A percentile compares a stretch with the other conserved stretches of the same genome.
Conservation (phyloP, 2,329 filamentous ascomycete genomes). For the Calonectria pauciramosa region DNA sequence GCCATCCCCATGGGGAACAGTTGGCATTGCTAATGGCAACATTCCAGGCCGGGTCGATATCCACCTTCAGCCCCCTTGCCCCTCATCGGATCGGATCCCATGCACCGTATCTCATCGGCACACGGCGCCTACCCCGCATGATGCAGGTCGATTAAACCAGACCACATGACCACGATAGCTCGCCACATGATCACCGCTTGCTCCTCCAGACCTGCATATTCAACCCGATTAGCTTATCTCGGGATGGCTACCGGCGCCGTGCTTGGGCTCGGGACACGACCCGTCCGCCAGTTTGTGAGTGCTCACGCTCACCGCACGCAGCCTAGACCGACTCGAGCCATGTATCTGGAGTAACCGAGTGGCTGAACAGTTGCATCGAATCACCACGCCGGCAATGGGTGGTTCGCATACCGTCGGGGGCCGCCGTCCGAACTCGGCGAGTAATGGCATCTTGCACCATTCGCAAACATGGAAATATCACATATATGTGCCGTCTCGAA, state of each 20-base stretch:
- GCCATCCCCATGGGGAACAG: neutral
- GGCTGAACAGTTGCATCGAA: neutral
- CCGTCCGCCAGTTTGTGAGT: neutral
- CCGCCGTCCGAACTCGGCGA: conserved; percentile 17
- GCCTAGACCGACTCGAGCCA: neutral
- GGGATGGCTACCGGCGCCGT: neutral
- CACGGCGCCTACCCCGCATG: conserved; percentile 8
- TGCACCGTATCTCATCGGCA: conserved; percentile 7
- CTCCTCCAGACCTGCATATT: neutral
- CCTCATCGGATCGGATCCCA: conserved; percentile 1
- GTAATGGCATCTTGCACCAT: neutral
- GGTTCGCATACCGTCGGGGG: conserved; percentile 16
- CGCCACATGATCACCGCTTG: neutral
- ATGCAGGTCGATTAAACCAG: neutral
- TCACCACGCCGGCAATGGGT: neutral
- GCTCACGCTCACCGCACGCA: neutral
- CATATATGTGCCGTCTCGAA: conserved; percentile 15
- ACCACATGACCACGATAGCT: conserved; percentile 5
- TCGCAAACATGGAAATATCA: neutral
- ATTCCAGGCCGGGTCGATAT: neutral
- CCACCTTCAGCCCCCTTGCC: neutral
- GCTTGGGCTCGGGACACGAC: neutral
- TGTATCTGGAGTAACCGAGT: neutral
- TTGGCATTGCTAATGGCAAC: neutral
- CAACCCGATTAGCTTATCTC: conserved; percentile 5